Evolutionary conservation across 352 stramenopile species (phyloP).

Genomic region (Pythium dissotocum): DNA sequence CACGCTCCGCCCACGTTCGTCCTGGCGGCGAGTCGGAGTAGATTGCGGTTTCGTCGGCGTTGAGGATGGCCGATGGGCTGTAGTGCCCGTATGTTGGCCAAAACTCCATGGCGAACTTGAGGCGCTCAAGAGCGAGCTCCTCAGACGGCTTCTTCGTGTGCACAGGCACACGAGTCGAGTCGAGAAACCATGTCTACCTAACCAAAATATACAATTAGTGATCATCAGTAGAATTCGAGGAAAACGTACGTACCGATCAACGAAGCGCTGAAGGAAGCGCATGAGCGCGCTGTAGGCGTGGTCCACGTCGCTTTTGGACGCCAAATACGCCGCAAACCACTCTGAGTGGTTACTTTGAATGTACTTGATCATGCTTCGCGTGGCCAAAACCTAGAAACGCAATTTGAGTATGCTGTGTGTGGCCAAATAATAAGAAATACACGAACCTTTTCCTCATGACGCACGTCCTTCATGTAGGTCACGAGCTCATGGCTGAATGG

Average conservation of each 20-base stretch:
- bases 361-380: no score
- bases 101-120: constrained; percentile 13
- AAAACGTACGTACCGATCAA: background rate
- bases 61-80: constrained; percentile 6
- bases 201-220: no score
- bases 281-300: constrained; percentile 5
- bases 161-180: background rate
- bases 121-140: background rate
- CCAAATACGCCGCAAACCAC: no score
- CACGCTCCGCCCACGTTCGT: constrained; percentile 5
- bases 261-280: constrained; percentile 4
- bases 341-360: no score
- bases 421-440: no score
- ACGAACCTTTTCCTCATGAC: no score
- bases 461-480: no score
- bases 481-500: no score
- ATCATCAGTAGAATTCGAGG: no score
- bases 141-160: background rate
- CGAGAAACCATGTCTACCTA: constrained; percentile 9
- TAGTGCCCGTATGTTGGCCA: constrained; percentile 9
- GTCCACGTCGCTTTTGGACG: background rate
- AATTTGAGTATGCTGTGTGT: no score
- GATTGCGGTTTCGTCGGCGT: constrained; percentile 18
- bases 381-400: no score
- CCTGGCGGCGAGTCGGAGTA: constrained; percentile 16